Evolutionary conservation across 192 early-diverging fungal genomes (phyloP).

Genomic region (Podila minutissima): DNA sequence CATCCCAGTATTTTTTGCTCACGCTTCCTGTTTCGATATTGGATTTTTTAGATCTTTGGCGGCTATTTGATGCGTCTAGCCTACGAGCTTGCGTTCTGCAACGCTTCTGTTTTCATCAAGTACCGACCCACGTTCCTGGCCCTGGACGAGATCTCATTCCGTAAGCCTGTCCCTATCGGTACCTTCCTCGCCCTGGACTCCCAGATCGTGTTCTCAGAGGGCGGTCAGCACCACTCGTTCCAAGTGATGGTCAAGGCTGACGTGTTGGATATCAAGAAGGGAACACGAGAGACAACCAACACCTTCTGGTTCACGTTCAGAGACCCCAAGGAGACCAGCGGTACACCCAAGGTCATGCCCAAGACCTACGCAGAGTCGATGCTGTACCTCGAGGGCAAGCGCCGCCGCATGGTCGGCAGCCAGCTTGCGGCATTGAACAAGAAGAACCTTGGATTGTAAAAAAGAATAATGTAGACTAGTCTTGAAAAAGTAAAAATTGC

Average conservation of each 20-base stretch:
- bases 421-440: slow-evolving; percentile 19
- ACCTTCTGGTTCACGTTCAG: slow-evolving; percentile 89
- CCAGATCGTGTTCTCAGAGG: slow-evolving; percentile 81
- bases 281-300: slow-evolving; percentile 78
- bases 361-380: slow-evolving; percentile 86
- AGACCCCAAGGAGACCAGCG: slow-evolving; percentile 12
- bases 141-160: slow-evolving; percentile 80
- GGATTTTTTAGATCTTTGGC: slow-evolving; percentile 69
- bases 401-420: slow-evolving; percentile 53
- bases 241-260: slow-evolving; percentile 80
- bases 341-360: slow-evolving; percentile 74
- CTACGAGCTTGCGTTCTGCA: slow-evolving; percentile 84
- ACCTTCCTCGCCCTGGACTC: slow-evolving; percentile 76
- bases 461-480: too few relatives aligned
- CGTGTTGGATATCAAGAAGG: slow-evolving; percentile 75
- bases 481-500: too few relatives aligned
- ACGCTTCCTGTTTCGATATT: background rate
- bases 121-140: slow-evolving; percentile 68
- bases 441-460: slow-evolving; percentile 27
- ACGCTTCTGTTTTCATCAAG: slow-evolving; percentile 74
- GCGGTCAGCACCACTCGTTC: slow-evolving; percentile 63
- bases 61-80: slow-evolving; percentile 87
- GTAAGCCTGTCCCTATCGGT: slow-evolving; percentile 88
- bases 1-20: background rate
- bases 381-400: slow-evolving; percentile 80